These are phyloP conservation scores for Oidiodendron maius DNA, from an alignment of 495 filamentous ascomycete genomes.

Conservation along the genomic window DNA sequence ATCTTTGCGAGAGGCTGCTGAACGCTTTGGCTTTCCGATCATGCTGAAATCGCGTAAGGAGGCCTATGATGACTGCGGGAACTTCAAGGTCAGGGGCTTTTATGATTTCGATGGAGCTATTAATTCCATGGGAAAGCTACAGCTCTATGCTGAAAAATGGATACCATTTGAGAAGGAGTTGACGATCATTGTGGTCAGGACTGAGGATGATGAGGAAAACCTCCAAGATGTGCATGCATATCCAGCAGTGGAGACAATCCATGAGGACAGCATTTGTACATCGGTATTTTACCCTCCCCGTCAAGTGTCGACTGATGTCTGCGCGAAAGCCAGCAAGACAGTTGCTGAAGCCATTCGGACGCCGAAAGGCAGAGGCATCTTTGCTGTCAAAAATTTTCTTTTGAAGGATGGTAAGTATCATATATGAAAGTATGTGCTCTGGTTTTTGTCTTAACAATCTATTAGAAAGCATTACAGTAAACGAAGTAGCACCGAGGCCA, in stretches of 20 bases:
- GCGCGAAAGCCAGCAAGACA: constrained; percentile 63
- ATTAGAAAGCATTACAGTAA: constrained; percentile 51
- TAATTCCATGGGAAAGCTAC: constrained; percentile 59
- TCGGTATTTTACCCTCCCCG: constrained; percentile 83
- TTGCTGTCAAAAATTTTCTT: constrained; percentile 95
- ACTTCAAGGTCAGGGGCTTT: constrained; percentile 65
- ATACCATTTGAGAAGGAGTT: constrained; percentile 80
- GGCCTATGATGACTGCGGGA: constrained; percentile 84
- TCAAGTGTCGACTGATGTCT: constrained; percentile 52
- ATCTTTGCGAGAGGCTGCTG: constrained; percentile 49
- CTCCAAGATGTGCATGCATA: no score
- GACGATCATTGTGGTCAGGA: constrained; percentile 92
- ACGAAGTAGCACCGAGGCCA: constrained; percentile 91
- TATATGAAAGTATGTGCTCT: no score
- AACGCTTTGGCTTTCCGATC: constrained; percentile 72
- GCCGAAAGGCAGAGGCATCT: constrained; percentile 85
- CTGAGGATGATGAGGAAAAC: constrained; percentile 67
- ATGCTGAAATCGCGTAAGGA: constrained; percentile 94
- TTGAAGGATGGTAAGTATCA: constrained; percentile 63
- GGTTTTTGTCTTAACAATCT: no score
- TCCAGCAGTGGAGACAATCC: constrained; percentile 88
- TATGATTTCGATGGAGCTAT: constrained; percentile 65
- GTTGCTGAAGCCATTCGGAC: constrained; percentile 72
- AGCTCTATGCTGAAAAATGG: constrained; percentile 89
- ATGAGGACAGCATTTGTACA: constrained; percentile 94